These are phyloP conservation scores for Albizia julibrissin DNA, from an alignment of 306 rosid genomes.

Conservation along the genomic window DNA sequence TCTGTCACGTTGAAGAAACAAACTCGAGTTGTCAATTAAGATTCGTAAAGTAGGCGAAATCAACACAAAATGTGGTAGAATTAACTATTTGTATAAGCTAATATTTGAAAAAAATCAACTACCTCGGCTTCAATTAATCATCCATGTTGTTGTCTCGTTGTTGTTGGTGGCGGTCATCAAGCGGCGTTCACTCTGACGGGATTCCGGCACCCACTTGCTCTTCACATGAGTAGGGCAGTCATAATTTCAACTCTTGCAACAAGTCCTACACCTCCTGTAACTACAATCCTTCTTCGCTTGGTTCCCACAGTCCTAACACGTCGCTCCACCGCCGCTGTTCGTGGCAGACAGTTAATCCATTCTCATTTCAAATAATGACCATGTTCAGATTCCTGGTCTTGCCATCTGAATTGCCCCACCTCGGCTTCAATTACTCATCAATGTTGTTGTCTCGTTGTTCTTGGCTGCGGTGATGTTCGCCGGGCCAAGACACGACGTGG, in stretches of 20 bases:
- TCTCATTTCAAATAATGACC: constrained; percentile 48
- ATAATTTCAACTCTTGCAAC: constrained; percentile 86
- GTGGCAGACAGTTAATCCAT: constrained; percentile 32
- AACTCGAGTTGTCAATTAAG: too few species aligned
- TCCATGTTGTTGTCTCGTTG: too few species aligned
- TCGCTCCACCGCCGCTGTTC: background rate
- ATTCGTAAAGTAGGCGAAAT: too few species aligned
- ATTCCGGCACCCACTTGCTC: constrained; percentile 96
- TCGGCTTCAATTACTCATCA: constrained; percentile 27
- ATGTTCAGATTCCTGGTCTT: constrained; percentile 44
- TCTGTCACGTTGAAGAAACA: too few species aligned
- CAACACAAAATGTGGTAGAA: too few species aligned
- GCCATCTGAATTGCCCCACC: constrained; percentile 83
- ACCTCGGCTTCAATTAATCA: too few species aligned
- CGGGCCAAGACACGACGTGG: constrained; percentile 51
- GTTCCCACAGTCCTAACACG: constrained; percentile 75
- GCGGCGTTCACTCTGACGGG: constrained; percentile 88
- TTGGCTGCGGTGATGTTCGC: background rate
- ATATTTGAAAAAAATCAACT: background rate
- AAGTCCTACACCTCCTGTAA: constrained; percentile 83
- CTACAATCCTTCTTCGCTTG: constrained; percentile 92
- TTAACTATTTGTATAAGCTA: too few species aligned
- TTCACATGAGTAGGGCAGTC: constrained; percentile 93
- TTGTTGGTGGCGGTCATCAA: constrained; percentile 28
- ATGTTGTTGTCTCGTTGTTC: background rate